A percentile compares a stretch with the other conserved stretches of the same genome.
Conservation (phyloP, 2,329 filamentous ascomycete species). For the Paraphoma chrysanthemicola region DNA sequence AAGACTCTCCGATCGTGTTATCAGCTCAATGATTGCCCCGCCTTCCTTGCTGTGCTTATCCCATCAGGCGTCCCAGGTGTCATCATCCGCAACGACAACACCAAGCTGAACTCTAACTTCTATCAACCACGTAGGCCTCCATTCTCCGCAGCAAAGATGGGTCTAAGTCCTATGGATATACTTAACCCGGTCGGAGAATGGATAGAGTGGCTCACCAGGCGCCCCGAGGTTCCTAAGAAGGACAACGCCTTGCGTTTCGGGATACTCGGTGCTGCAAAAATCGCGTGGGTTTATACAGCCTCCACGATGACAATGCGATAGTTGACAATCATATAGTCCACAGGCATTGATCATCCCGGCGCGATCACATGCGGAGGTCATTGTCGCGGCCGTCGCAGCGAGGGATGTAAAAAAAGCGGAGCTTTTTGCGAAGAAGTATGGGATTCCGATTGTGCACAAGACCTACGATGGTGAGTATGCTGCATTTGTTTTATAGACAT, state of each 20-base stretch:
- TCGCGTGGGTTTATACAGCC: conserved; percentile 30
- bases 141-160: background rate
- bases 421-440: conserved; percentile 59
- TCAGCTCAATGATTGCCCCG: too few species aligned
- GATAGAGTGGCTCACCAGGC: conserved; percentile 11
- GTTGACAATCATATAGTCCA: conserved; percentile 36
- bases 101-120: too few species aligned
- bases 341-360: conserved; percentile 57
- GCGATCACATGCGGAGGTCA: conserved; percentile 60
- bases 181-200: conserved; percentile 13
- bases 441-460: conserved; percentile 58
- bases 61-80: too few species aligned
- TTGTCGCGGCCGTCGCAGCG: conserved; percentile 61
- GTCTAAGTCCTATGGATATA: background rate
- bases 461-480: conserved; percentile 56
- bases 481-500: too few species aligned
- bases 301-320: background rate
- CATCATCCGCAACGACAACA: too few species aligned
- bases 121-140: too few species aligned
- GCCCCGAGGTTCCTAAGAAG: conserved; percentile 16
- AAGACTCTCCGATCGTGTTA: background rate
- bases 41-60: too few species aligned
- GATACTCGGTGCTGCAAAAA: conserved; percentile 45
- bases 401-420: conserved; percentile 57
- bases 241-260: conserved; percentile 41